Percentiles rank a stretch among this genome's conserved stretches.
These are phyloP conservation scores for Rhodotorula sp. DNA, from an alignment of 1,284 basidiomycete species.

Conservation along the genomic window DNA sequence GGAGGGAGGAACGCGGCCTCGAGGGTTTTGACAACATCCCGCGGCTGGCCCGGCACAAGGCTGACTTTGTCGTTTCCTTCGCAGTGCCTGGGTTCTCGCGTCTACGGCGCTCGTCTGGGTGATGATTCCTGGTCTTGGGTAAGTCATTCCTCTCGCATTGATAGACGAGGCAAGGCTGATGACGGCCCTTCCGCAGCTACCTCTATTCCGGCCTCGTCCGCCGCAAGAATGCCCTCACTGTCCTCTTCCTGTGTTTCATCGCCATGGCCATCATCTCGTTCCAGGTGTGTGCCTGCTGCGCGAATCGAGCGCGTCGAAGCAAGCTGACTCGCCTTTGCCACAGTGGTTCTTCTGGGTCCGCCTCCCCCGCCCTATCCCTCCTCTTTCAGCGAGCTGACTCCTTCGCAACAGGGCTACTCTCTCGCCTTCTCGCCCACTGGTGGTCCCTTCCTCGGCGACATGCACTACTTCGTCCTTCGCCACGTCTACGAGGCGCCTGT, in stretches of 20 bases:
- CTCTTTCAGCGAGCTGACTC: slow-evolving; percentile 51
- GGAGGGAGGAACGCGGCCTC: too few relatives aligned
- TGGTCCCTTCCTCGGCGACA: slow-evolving; percentile 68
- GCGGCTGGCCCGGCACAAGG: neutral
- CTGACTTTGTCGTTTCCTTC: slow-evolving; percentile 37
- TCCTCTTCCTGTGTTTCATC: slow-evolving; percentile 56
- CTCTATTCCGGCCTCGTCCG: slow-evolving; percentile 72
- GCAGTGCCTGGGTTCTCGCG: slow-evolving; percentile 60
- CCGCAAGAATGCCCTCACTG: slow-evolving; percentile 60
- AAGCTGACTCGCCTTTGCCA: neutral
- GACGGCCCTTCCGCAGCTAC: slow-evolving; percentile 56
- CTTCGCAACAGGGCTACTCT: slow-evolving; percentile 43
- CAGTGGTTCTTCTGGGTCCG: slow-evolving; percentile 51
- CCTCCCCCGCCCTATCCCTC: slow-evolving; percentile 50
- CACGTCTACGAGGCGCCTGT: slow-evolving; percentile 74
- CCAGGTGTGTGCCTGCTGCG: slow-evolving; percentile 46
- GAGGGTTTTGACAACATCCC: neutral
- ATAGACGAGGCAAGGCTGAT: neutral
- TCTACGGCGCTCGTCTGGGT: slow-evolving; percentile 77
- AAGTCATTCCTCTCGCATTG: slow-evolving; percentile 50
- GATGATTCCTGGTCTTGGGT: slow-evolving; percentile 72
- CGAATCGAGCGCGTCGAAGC: neutral
- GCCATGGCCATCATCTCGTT: slow-evolving; percentile 68
- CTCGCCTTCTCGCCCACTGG: slow-evolving; percentile 62
- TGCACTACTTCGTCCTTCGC: slow-evolving; percentile 60